A percentile compares a stretch with the other conserved stretches of the same genome.
Conservation (phyloP, 2,329 filamentous ascomycete species). For the Stachybotrys chartarum region DNA sequence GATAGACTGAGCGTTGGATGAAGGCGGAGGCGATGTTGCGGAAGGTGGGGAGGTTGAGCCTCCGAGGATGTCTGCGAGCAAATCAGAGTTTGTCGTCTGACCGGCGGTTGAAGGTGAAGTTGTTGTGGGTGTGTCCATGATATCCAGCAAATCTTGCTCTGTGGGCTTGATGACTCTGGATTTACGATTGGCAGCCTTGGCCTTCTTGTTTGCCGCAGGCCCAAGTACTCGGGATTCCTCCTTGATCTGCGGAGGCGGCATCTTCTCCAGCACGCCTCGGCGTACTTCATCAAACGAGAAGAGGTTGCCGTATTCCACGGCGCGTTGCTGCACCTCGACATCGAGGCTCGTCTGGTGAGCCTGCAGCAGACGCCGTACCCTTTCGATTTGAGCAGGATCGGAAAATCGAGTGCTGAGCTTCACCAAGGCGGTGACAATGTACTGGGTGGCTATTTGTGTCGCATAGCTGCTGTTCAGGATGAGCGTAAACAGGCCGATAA, state of each 20-base stretch:
- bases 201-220: slow-evolving; percentile 60
- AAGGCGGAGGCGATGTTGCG: slow-evolving; percentile 37
- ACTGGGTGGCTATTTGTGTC: slow-evolving; percentile 85
- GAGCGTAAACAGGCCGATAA: slow-evolving; percentile 85
- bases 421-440: slow-evolving; percentile 90
- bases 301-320: slow-evolving; percentile 93
- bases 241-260: slow-evolving; percentile 95
- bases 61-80: slow-evolving; percentile 87
- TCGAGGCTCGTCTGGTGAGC: slow-evolving; percentile 80
- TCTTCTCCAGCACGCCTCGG: slow-evolving; percentile 87
- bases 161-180: slow-evolving; percentile 74
- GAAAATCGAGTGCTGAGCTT: slow-evolving; percentile 87
- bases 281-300: slow-evolving; percentile 85
- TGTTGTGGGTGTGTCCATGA: slow-evolving; percentile 69
- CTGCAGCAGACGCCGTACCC: slow-evolving; percentile 71
- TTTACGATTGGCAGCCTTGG: slow-evolving; percentile 65
- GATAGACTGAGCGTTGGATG: slow-evolving; percentile 61
- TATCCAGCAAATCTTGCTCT: slow-evolving; percentile 86
- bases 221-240: slow-evolving; percentile 90
- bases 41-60: slow-evolving; percentile 49
- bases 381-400: slow-evolving; percentile 78
- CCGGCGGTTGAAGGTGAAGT: slow-evolving; percentile 39
- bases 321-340: slow-evolving; percentile 91
- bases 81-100: slow-evolving; percentile 68
- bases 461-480: slow-evolving; percentile 94